These are phyloP conservation scores for Diaporthe sp. DNA, from an alignment of 2,329 filamentous ascomycete species.

Conservation along the genomic window DNA sequence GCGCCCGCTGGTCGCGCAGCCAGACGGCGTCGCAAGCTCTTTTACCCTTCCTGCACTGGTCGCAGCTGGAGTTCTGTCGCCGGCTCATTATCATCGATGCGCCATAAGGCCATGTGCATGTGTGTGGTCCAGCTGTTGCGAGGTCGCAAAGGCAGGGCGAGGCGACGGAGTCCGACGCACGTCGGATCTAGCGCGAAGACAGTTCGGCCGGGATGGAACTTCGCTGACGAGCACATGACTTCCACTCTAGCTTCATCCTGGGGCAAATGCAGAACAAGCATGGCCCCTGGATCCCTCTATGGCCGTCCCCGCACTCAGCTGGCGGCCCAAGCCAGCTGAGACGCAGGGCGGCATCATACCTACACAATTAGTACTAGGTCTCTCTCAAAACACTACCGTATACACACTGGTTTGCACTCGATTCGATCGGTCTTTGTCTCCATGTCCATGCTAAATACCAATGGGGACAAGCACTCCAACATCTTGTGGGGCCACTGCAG, in stretches of 20 bases:
- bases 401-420: neutral
- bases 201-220: conserved; percentile 21
- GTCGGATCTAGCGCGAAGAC: conserved; percentile 22
- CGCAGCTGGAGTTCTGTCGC: conserved; percentile 40
- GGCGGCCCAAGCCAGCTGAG: neutral
- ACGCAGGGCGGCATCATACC: neutral
- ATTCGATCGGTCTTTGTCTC: neutral
- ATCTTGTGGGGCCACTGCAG: neutral
- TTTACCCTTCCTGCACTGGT: conserved; percentile 41
- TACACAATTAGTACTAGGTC: too few relatives aligned
- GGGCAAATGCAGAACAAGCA: conserved; percentile 8
- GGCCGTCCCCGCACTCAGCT: conserved; percentile 5
- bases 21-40: conserved; percentile 39
- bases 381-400: too few relatives aligned
- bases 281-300: conserved; percentile 1
- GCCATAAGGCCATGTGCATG: conserved; percentile 6
- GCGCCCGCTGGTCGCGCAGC: conserved; percentile 34
- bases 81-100: conserved; percentile 34
- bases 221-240: conserved; percentile 26
- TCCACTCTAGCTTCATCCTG: conserved; percentile 8
- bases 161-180: conserved; percentile 16
- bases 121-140: conserved; percentile 1
- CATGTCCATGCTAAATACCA: neutral
- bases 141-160: conserved; percentile 16
- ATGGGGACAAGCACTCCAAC: neutral